These are phyloP conservation scores for Aspergillus amoenus DNA, from an alignment of 2,329 filamentous ascomycete species.

Conservation along the genomic window DNA sequence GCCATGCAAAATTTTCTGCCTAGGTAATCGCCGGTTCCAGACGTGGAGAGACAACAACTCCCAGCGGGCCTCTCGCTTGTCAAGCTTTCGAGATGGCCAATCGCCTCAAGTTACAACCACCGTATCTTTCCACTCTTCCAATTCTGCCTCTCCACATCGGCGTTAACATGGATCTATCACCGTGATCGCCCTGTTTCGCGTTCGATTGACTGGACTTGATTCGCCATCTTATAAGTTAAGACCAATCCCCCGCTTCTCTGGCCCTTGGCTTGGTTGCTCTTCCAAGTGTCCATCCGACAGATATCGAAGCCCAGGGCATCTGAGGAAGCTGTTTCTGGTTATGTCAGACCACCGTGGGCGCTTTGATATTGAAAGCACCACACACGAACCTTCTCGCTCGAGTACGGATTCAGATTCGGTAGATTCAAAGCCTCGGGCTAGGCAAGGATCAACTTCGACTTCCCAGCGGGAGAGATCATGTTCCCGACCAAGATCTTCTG, in stretches of 20 bases:
- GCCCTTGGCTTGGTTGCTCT: not conserved
- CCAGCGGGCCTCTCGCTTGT: not conserved
- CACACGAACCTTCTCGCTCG: constrained; percentile 19
- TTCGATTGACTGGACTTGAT: not conserved
- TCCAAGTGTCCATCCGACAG: not conserved
- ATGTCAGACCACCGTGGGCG: constrained; percentile 13
- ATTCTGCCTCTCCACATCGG: not conserved
- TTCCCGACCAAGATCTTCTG: constrained; percentile 14
- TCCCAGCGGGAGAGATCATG: constrained; percentile 15
- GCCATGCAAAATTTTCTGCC: not conserved
- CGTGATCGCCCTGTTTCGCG: not conserved
- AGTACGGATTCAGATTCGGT: constrained; percentile 14
- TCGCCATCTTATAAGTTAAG: constrained; percentile 4
- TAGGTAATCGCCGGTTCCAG: not conserved
- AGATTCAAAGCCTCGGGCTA: constrained; percentile 6
- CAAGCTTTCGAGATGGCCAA: constrained; percentile 9
- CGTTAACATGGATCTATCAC: constrained; percentile 10
- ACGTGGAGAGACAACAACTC: not conserved
- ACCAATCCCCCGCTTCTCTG: not conserved
- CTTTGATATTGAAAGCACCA: constrained; percentile 4
- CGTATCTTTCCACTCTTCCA: too few relatives aligned
- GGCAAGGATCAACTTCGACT: constrained; percentile 1
- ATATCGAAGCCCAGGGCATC: not conserved
- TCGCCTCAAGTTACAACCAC: not conserved
- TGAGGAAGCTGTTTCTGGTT: not conserved